Conservation (phyloP, 805 yeast species). For the Teunomyces stri region DNA sequence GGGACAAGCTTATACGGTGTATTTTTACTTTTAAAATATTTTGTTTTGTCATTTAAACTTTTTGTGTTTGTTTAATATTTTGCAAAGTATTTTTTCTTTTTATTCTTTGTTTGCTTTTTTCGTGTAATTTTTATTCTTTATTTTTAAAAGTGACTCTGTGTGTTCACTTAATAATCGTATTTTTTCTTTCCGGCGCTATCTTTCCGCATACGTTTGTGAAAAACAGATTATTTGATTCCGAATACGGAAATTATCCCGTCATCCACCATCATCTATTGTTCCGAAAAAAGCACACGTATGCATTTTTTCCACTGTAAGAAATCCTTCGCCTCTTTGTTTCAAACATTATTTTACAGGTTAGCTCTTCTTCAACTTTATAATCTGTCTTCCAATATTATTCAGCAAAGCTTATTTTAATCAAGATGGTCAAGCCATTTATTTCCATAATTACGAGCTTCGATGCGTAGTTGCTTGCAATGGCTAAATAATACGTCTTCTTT, state of each 20-base stretch:
- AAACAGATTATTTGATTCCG: no score
- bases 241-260: neutral
- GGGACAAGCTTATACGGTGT: no score
- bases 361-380: neutral
- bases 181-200: neutral
- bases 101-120: neutral
- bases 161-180: neutral
- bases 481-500: neutral
- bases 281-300: neutral
- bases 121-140: neutral
- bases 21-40: neutral
- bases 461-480: neutral
- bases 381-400: neutral
- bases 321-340: neutral
- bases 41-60: neutral
- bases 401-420: conserved; percentile 2
- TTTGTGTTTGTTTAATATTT: neutral
- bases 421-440: neutral
- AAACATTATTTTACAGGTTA: neutral
- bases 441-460: conserved; percentile 1
- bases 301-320: neutral
- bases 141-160: neutral
- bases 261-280: neutral
- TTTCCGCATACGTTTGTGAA: no score
- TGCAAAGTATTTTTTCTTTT: neutral